Base-by-base conservation (phyloP, 306 rosid species). In the Prunus dulcis region DNA sequence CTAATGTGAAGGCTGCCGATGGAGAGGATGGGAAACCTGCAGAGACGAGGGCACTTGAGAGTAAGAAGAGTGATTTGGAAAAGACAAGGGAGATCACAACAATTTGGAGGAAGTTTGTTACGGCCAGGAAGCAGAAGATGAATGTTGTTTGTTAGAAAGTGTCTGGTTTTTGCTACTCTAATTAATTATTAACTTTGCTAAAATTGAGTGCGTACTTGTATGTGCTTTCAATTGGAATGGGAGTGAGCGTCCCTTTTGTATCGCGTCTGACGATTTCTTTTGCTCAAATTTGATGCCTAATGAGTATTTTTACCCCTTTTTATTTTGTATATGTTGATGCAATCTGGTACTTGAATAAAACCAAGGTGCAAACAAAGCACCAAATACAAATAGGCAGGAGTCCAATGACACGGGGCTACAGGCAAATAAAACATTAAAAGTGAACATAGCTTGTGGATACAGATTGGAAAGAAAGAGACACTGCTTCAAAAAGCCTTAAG, bases 71-170 rank as follows among this genome's bases (percentile, higher is more conserved):
- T 50, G 89, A 74, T 15, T 3, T 81, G 23, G 93, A 90, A 84
- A 83, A 86, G 1, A 87, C 85, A 46, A 90, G 91, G 84, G 97
- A 90, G 75, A 88, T 92, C 67, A 90, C 96, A 38, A 83, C 91
- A 1, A 75, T 70, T 73, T 92, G 97, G 97, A 92, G 78, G 89
- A 92, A 90, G 82, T 90, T 92, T 80, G 96, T 87, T 62, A 51
- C 73, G 82, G 87, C 90, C 11, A 92, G 87, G 90, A 92, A 88
- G 64, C 34, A 58, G 89, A 92, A 87, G 88, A 69, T 82, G 65
- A 92, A 81, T 56, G 89, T 91, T 22, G 96, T 90, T 63, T 92
- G 97, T 27, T 90, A 88, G 77, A 74, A 27, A 12, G 41, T 7
- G 43, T 62, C 20, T 28, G 1, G 19, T 4, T 12, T 49, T 69